Evolutionary conservation across 257 asterid species (phyloP), one percentile per base, ranked within the genome.

Genomic region (Cynanchum wilfordii): DNA sequence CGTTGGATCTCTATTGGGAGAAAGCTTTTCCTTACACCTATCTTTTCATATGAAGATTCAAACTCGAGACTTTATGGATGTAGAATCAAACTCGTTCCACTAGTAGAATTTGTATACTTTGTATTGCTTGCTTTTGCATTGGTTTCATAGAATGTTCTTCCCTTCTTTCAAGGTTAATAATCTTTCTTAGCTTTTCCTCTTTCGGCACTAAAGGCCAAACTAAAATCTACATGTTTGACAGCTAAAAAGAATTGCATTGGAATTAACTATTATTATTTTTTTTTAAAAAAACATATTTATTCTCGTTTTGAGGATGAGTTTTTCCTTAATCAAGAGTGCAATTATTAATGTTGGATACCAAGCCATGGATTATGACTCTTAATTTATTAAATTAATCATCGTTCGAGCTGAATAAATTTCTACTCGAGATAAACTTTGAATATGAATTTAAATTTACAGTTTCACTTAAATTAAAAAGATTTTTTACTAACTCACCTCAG

Each of bases 181-280:
- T 68, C 62, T 56, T 42, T 24, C 6, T 50, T 44, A 47, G 49
- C 82, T 62, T 70, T 64, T 58, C 63, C 49, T 64, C 86, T 86
- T 84, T 86, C 80, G 87, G 86, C 86, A 66, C 73, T 74, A 79
- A 76, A 76, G 71, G 63, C 52, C 69, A 57, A 57, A 72, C 30
- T 52, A 69, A 5, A n/a, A n/a, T 54, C n/a, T 60, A 15, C 30
- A 29, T 60, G 10, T 60, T 29, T 60, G 12, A 15, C 6, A 60
- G 16, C 45, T 36, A 60, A 60, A 60, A 33, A 11, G 68, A 2
- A 1, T 10, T 10, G 25, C 64, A 10, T 24, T 8, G 33, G 27
- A 52, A 19, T 52, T 15, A 9, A 54, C 4, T 54, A 30, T 30
- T 30, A 2, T 56, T 56, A 55, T 55, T 20, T 55, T 55, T 55